These are phyloP conservation scores for Talaromyces sp. DNA, from an alignment of 2,329 filamentous ascomycete genomes.

Conservation along the genomic window DNA sequence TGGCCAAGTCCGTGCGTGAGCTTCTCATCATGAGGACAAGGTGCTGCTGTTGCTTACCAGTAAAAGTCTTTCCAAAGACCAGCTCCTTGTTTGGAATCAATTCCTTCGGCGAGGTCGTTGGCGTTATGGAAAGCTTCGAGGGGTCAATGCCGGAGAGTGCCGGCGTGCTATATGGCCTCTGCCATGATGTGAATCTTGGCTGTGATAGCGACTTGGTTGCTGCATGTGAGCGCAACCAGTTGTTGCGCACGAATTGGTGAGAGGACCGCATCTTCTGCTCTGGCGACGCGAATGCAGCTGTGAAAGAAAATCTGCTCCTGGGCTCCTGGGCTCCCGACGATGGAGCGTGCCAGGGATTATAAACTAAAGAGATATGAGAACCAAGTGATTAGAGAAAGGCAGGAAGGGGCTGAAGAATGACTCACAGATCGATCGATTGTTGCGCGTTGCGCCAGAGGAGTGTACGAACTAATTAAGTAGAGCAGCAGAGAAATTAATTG, in stretches of 20 bases:
- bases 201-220: conserved; percentile 21
- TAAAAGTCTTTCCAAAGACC: conserved; percentile 86
- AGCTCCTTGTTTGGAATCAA: conserved; percentile 72
- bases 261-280: conserved; percentile 25
- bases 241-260: conserved; percentile 29
- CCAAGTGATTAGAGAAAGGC: not conserved
- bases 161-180: conserved; percentile 44
- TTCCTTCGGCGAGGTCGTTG: conserved; percentile 69
- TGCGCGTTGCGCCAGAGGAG: not conserved
- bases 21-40: not conserved
- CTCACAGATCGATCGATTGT: not conserved
- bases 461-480: not conserved
- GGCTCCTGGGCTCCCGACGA: not conserved
- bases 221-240: conserved; percentile 20
- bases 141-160: conserved; percentile 65
- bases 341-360: not conserved
- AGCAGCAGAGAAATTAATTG: not conserved
- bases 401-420: not conserved
- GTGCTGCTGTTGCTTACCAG: conserved; percentile 55
- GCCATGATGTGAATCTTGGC: conserved; percentile 35
- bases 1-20: conserved; percentile 29
- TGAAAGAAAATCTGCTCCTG: not conserved
- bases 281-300: not conserved
- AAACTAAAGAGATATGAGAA: not conserved
- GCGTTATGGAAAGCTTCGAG: conserved; percentile 67